These are phyloP conservation scores for Myxozyma kluyveri DNA, from an alignment of 805 yeast species.

Conservation along the genomic window DNA sequence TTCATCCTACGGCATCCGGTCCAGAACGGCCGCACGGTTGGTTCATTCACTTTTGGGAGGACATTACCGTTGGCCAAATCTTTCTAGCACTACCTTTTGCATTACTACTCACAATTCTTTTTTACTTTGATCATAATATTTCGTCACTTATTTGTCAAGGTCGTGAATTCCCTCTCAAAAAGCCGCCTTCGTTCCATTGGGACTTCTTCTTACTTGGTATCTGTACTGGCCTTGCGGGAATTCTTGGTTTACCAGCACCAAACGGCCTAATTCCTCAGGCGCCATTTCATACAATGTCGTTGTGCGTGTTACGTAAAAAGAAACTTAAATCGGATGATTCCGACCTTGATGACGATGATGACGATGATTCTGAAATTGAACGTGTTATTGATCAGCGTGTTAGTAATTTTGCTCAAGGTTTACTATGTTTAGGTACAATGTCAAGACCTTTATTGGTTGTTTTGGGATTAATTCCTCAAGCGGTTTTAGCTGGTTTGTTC, in stretches of 20 bases:
- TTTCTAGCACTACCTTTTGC: slow-evolving; percentile 95
- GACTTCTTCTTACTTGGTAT: slow-evolving; percentile 82
- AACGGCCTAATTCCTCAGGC: slow-evolving; percentile 98
- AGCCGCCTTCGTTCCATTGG: slow-evolving; percentile 91
- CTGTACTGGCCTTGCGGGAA: slow-evolving; percentile 82
- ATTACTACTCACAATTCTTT: slow-evolving; percentile 71
- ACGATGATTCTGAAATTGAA: slow-evolving; percentile 3
- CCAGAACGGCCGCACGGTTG: slow-evolving; percentile 56
- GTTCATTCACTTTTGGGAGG: slow-evolving; percentile 74
- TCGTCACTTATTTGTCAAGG: slow-evolving; percentile 91
- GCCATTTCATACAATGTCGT: slow-evolving; percentile 81
- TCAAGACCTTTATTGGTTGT: slow-evolving; percentile 79
- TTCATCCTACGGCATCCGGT: slow-evolving; percentile 64
- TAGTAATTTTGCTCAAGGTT: slow-evolving; percentile 81
- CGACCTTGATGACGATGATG: not conserved
- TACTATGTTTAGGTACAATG: slow-evolving; percentile 83
- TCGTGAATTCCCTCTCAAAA: slow-evolving; percentile 62
- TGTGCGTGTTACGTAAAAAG: slow-evolving; percentile 73
- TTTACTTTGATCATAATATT: slow-evolving; percentile 94
- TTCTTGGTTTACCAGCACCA: slow-evolving; percentile 91
- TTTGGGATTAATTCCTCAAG: slow-evolving; percentile 83
- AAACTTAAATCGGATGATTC: slow-evolving; percentile 20
- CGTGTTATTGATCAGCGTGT: slow-evolving; percentile 86
- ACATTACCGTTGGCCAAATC: slow-evolving; percentile 62
- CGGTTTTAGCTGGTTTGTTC: slow-evolving; percentile 86